Conservation (phyloP, 352 stramenopile genomes). For the Globisporangium polare region DNA sequence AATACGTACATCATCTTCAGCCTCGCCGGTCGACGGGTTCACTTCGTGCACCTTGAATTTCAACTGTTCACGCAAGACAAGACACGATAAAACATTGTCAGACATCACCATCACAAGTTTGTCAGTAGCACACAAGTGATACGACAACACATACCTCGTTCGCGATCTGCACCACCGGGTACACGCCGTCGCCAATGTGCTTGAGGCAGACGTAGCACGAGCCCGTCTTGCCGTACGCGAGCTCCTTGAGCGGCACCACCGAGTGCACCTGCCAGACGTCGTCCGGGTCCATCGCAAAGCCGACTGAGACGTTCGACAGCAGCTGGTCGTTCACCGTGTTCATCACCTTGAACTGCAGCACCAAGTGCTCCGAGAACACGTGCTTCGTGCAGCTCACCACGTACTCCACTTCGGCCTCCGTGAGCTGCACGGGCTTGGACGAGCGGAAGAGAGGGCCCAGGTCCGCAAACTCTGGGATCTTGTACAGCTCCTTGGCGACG, state of each 20-base stretch:
- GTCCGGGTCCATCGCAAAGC: slow-evolving; percentile 87
- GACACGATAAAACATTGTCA: background rate
- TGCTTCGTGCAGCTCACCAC: slow-evolving; percentile 97
- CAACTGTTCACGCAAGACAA: slow-evolving; percentile 41
- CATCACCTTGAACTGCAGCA: slow-evolving; percentile 96
- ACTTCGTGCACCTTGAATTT: slow-evolving; percentile 95
- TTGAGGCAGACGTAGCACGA: slow-evolving; percentile 94
- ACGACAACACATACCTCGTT: slow-evolving; percentile 71
- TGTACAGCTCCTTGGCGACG: slow-evolving; percentile 92
- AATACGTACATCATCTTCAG: slow-evolving; percentile 57
- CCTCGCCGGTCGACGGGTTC: slow-evolving; percentile 92
- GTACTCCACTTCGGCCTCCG: slow-evolving; percentile 98
- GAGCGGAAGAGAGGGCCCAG: slow-evolving; percentile 94
- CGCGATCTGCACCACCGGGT: slow-evolving; percentile 87
- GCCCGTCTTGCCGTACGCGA: slow-evolving; percentile 93
- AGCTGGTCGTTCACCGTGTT: slow-evolving; percentile 99
- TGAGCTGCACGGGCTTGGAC: slow-evolving; percentile 88
- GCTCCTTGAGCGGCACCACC: slow-evolving; percentile 81
- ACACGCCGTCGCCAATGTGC: slow-evolving; percentile 63
- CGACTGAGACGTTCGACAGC: slow-evolving; percentile 92
- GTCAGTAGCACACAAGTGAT: background rate
- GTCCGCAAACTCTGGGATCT: slow-evolving; percentile 94
- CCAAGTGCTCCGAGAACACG: slow-evolving; percentile 95
- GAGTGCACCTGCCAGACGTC: slow-evolving; percentile 91
- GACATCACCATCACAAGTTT: background rate